A percentile compares a stretch with the other conserved stretches of the same genome.
Conservation (phyloP, 495 filamentous ascomycete genomes). For the Neurospora sp. region DNA sequence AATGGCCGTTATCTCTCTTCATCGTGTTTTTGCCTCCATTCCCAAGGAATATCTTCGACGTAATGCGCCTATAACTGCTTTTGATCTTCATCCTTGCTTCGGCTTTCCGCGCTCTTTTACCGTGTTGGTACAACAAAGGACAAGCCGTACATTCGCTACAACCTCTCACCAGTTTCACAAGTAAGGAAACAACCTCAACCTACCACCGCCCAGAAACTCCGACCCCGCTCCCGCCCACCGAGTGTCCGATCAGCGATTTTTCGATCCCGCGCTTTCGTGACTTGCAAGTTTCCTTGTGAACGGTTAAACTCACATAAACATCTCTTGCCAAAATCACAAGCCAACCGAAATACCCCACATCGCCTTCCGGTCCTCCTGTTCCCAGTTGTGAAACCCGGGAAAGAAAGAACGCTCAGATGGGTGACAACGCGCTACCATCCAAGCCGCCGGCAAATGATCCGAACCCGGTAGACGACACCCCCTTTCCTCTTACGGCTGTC, state of each 20-base stretch:
- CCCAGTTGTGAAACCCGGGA: background rate
- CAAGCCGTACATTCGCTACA: background rate
- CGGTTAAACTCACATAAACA: background rate
- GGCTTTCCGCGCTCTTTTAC: background rate
- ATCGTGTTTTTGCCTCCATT: background rate
- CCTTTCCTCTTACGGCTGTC: slow-evolving; percentile 52
- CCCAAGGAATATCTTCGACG: background rate
- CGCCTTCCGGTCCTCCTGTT: background rate
- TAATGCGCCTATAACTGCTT: background rate
- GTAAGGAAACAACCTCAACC: background rate
- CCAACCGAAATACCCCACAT: background rate
- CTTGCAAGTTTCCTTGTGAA: background rate
- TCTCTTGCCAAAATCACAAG: background rate
- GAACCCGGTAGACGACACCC: background rate
- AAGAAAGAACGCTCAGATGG: slow-evolving; percentile 5
- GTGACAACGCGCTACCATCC: slow-evolving; percentile 7
- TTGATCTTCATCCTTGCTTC: background rate
- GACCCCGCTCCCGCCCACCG: background rate
- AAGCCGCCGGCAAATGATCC: background rate
- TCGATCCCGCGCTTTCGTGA: background rate
- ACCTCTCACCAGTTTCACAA: background rate
- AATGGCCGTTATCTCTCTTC: background rate
- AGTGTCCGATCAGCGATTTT: background rate
- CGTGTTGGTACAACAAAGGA: background rate
- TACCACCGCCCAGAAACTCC: background rate